These are phyloP conservation scores for Neurospora sp. DNA, from an alignment of 495 filamentous ascomycete species.

Conservation along the genomic window DNA sequence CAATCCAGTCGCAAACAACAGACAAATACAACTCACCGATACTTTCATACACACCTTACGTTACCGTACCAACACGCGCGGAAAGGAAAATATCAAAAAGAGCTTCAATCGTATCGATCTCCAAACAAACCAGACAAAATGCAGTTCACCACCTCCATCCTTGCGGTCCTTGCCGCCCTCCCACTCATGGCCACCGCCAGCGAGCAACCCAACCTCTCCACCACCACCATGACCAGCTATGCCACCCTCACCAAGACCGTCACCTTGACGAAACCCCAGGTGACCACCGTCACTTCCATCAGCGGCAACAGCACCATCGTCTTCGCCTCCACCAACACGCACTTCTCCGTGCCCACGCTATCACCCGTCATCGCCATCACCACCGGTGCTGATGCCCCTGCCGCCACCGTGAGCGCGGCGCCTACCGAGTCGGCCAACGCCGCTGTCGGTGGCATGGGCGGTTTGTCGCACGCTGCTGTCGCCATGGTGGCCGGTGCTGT, in stretches of 20 bases:
- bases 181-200: slow-evolving; percentile 29
- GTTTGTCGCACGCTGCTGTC: slow-evolving; percentile 27
- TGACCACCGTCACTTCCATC: slow-evolving; percentile 12
- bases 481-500: slow-evolving; percentile 34
- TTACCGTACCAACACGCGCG: neutral
- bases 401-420: slow-evolving; percentile 9
- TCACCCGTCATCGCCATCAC: slow-evolving; percentile 12
- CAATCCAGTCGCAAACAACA: slow-evolving; percentile 4
- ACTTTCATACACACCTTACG: neutral
- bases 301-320: slow-evolving; percentile 15
- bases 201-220: slow-evolving; percentile 14
- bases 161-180: slow-evolving; percentile 18
- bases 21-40: slow-evolving; percentile 22
- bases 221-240: slow-evolving; percentile 38
- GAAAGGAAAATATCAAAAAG: neutral
- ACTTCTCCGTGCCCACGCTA: slow-evolving; percentile 2
- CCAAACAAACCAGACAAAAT: neutral
- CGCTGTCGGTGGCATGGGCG: slow-evolving; percentile 23
- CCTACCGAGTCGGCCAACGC: slow-evolving; percentile 20
- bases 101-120: too few species aligned
- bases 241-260: slow-evolving; percentile 43
- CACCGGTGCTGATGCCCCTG: slow-evolving; percentile 15
- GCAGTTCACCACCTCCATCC: slow-evolving; percentile 21
- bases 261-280: slow-evolving; percentile 33
- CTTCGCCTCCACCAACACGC: slow-evolving; percentile 15